Evolutionary conservation across 768 basidiomycete genomes (phyloP).

Genomic region (Leccinum variicolor): DNA sequence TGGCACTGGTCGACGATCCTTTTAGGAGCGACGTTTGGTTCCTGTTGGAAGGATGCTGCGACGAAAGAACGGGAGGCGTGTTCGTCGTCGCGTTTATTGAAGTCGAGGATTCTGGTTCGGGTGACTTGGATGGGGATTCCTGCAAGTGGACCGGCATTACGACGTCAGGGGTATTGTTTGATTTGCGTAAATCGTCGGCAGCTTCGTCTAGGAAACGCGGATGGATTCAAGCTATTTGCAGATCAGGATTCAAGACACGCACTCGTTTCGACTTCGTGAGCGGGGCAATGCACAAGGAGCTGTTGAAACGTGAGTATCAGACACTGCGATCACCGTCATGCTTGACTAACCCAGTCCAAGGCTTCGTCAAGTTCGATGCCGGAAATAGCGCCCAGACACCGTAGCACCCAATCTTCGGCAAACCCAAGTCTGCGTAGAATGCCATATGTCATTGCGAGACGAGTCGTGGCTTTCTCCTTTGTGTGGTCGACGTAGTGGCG

Average conservation of each 20-base stretch:
- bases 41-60: conserved; percentile 1
- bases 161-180: neutral
- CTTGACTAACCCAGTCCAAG: conserved; percentile 75
- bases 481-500: conserved; percentile 42
- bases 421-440: conserved; percentile 78
- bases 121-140: neutral
- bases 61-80: conserved; percentile 39
- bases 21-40: conserved; percentile 1
- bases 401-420: conserved; percentile 58
- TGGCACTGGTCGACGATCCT: conserved; percentile 6
- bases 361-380: conserved; percentile 84
- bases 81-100: conserved; percentile 36
- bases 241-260: conserved; percentile 3
- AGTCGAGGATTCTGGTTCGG: neutral
- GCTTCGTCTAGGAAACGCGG: conserved; percentile 6
- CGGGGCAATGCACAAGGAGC: conserved; percentile 64
- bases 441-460: conserved; percentile 79
- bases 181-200: conserved; percentile 11
- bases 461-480: conserved; percentile 68
- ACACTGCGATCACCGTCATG: neutral
- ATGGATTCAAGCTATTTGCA: neutral
- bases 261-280: conserved; percentile 51
- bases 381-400: conserved; percentile 64
- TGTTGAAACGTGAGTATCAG: conserved; percentile 27
- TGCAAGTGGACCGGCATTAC: conserved; percentile 1